phyloP scores from a whole-genome alignment of 371 early-diverging fungal genomes.

The Capillidium heterosporum region DNA sequence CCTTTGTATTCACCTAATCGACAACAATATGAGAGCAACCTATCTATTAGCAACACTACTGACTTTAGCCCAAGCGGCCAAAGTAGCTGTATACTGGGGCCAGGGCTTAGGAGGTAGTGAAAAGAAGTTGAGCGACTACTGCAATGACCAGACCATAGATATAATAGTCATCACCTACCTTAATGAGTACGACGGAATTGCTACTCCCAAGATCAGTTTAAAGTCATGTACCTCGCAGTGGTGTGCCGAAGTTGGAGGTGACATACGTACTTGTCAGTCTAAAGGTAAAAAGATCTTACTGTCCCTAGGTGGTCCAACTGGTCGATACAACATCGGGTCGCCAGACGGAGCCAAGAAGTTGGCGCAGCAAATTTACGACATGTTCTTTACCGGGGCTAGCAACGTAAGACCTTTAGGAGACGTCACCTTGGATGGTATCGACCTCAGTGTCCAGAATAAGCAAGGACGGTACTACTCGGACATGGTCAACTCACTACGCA shows the following conservation, averaged over 20 bases:
- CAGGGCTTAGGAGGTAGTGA: conserved; percentile 3
- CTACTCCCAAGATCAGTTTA: conserved; percentile 25
- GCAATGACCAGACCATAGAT: conserved; percentile 31
- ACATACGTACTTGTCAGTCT: conserved; percentile 39
- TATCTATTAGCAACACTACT: too few species aligned
- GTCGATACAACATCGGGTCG: conserved; percentile 28
- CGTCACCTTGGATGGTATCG: conserved; percentile 40
- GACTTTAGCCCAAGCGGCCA: too few species aligned
- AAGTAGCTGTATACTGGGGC: not conserved
- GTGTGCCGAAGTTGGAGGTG: conserved; percentile 34
- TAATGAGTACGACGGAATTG: conserved; percentile 28
- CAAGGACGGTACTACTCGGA: conserved; percentile 19
- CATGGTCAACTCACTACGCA: conserved; percentile 27
- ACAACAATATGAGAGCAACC: too few species aligned
- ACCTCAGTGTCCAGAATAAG: conserved; percentile 47
- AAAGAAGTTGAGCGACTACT: conserved; percentile 29
- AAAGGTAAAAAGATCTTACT: conserved; percentile 39
- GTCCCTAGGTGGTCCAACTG: conserved; percentile 48
- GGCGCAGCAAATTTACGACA: conserved; percentile 36
- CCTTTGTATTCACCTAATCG: too few species aligned
- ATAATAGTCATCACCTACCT: conserved; percentile 36
- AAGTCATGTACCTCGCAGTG: conserved; percentile 9
- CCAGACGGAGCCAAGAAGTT: conserved; percentile 27
- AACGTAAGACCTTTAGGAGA: conserved; percentile 33
- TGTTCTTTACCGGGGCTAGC: conserved; percentile 29